Base-by-base conservation (phyloP, 148 eudicot genomes). In the Rhododendron williamsianum region DNA sequence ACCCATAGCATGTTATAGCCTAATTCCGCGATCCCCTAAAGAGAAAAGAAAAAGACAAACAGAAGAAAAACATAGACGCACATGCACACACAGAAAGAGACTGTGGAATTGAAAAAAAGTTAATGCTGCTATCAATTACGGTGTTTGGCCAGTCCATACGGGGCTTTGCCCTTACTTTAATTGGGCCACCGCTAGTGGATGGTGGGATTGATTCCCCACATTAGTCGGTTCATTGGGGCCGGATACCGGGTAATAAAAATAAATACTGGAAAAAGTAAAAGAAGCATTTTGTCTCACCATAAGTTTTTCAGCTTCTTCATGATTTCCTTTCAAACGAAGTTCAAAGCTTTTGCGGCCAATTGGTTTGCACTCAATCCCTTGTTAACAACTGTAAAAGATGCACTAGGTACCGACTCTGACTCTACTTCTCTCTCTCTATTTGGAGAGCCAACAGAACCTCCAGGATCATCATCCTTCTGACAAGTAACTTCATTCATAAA, bases 331-430 rank as follows among this genome's bases (percentile, higher is more conserved):
- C 91, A 97, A 81, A 74, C 99, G 95, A 69, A 97, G 92, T 89
- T 97, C 92, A 97, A 58, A 63, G 94, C 98, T 91, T 96, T 97
- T 30, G 99, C 99, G 21, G 95, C 98, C 87, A 95, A 87, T 82
- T 97, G 98, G 88, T 97, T 95, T 71, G 98, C 98, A 89, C 96
- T 94, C 92, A 95, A 46, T 82, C 89, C 90, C 76, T 91, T 90
- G 83, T 90, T 86, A 38, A 67, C 46, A 38, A 52, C 48, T 82
- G 81, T 63, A 78, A n/a, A 52, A 85, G 87, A 88, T 78, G 88
- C 89, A 63, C 78, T 30, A 63, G 87, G 79, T 86, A 78, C 85
- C 76, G 83, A 36, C 63, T 33, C 35, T 33, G 35, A 33, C 35
- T 33, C 35, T 33, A 33, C 35, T 33, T 33, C 35, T 33, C 35